phyloP scores from a whole-genome alignment of 164 flowering plant genomes.

The Chimonanthus salicifolius region DNA sequence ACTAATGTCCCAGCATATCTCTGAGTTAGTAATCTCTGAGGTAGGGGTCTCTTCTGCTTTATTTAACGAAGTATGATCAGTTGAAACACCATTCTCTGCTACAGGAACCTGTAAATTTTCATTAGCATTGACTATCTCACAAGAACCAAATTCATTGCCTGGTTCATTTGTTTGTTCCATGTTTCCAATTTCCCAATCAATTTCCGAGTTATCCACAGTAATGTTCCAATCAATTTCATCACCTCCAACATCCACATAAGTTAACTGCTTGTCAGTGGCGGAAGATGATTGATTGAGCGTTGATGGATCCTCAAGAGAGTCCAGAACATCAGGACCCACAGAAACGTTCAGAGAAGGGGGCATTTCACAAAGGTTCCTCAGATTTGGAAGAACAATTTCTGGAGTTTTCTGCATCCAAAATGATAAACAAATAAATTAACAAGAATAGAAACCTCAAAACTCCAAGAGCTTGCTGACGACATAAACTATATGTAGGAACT shows the following conservation, averaged over 20 bases:
- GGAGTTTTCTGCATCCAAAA: conserved; percentile 50
- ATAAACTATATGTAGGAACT: not conserved
- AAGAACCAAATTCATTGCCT: conserved; percentile 71
- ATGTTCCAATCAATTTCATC: conserved; percentile 88
- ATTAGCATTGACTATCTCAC: conserved; percentile 72
- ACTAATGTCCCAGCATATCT: conserved; percentile 80
- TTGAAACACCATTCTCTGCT: conserved; percentile 25
- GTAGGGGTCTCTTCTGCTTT: conserved; percentile 23
- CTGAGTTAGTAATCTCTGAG: conserved; percentile 41
- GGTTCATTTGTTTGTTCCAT: conserved; percentile 62
- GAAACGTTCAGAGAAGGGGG: conserved; percentile 73
- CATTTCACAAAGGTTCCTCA: conserved; percentile 49
- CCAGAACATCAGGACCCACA: conserved; percentile 42
- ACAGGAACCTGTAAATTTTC: conserved; percentile 39
- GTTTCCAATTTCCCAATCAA: conserved; percentile 90
- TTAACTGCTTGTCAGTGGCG: conserved; percentile 15
- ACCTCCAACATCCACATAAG: conserved; percentile 19
- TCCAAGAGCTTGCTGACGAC: not conserved
- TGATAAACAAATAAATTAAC: not conserved
- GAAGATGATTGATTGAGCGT: conserved; percentile 20
- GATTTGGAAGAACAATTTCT: conserved; percentile 42
- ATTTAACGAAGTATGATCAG: conserved; percentile 21
- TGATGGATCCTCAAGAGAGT: conserved; percentile 31
- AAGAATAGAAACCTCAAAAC: not conserved
- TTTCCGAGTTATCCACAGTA: conserved; percentile 64